Percentiles rank a stretch among this genome's conserved stretches.
These are phyloP conservation scores for Boeremia exigua DNA, from an alignment of 2,329 filamentous ascomycete species.

Conservation along the genomic window DNA sequence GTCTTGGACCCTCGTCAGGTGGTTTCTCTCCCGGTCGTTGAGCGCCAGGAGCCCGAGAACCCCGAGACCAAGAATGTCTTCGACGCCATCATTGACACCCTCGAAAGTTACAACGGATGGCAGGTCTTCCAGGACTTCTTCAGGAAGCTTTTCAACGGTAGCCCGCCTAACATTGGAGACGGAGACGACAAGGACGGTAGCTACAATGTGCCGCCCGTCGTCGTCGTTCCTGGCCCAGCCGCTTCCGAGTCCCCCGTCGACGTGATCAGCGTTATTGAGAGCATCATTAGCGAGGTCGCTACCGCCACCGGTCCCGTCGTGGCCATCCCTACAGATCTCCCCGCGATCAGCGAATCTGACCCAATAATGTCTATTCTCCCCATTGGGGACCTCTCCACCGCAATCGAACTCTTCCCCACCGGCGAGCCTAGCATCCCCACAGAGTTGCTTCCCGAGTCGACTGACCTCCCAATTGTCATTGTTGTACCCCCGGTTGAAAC, in stretches of 20 bases:
- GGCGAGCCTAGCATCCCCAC: constrained; percentile 1
- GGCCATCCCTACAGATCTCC: background rate
- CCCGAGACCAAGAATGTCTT: constrained; percentile 11
- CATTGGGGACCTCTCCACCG: constrained; percentile 12
- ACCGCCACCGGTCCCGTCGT: constrained; percentile 2
- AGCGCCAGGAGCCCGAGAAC: constrained; percentile 5
- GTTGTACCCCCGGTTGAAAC: background rate
- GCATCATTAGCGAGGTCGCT: constrained; percentile 7
- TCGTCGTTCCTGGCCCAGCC: background rate
- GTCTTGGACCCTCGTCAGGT: constrained; percentile 11
- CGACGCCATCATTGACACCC: constrained; percentile 12
- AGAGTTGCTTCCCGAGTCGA: constrained; percentile 6
- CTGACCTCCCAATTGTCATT: background rate
- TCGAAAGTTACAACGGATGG: constrained; percentile 19
- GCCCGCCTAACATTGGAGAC: background rate
- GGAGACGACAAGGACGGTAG: background rate
- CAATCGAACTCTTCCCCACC: constrained; percentile 17
- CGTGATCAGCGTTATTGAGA: constrained; percentile 9
- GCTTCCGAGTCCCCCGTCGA: constrained; percentile 3
- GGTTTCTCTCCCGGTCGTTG: constrained; percentile 6
- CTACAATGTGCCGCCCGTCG: background rate
- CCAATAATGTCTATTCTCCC: constrained; percentile 23
- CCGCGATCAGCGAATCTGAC: background rate
- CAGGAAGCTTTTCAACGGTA: constrained; percentile 17
- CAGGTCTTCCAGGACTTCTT: constrained; percentile 24